phyloP scores from a whole-genome alignment of 2,329 filamentous ascomycete species.

The Fusarium kyushuense region DNA sequence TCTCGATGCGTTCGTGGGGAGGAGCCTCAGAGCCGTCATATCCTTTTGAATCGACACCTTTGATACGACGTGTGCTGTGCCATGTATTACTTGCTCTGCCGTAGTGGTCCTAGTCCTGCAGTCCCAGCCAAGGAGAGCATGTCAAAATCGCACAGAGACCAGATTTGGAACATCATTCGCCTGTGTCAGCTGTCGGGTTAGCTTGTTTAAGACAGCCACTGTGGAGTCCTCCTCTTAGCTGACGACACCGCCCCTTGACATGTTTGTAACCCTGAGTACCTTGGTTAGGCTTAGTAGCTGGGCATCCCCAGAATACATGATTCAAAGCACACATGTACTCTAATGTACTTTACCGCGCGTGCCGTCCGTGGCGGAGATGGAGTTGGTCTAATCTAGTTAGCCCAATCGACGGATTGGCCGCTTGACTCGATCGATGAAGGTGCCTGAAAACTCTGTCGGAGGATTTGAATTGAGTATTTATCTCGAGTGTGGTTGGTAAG shows the following conservation, averaged over 20 bases:
- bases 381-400: background rate
- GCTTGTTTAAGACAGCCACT: constrained; percentile 15
- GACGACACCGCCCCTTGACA: background rate
- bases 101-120: background rate
- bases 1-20: background rate
- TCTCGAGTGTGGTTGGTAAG: background rate
- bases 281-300: background rate
- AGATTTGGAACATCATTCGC: constrained; percentile 16
- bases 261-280: background rate
- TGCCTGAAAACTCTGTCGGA: background rate
- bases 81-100: constrained; percentile 18
- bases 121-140: constrained; percentile 16
- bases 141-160: constrained; percentile 3
- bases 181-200: background rate
- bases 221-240: background rate
- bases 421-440: background rate
- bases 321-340: background rate
- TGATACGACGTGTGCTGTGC: background rate
- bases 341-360: background rate
- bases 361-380: background rate
- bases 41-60: constrained; percentile 3
- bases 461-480: constrained; percentile 1
- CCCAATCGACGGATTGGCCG: background rate
- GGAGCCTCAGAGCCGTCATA: background rate
- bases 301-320: constrained; percentile 11